A percentile compares a stretch with the other conserved stretches of the same genome.
These are phyloP conservation scores for Flaveria bidentis DNA, from an alignment of 129 eudicot genomes.

Conservation along the genomic window DNA sequence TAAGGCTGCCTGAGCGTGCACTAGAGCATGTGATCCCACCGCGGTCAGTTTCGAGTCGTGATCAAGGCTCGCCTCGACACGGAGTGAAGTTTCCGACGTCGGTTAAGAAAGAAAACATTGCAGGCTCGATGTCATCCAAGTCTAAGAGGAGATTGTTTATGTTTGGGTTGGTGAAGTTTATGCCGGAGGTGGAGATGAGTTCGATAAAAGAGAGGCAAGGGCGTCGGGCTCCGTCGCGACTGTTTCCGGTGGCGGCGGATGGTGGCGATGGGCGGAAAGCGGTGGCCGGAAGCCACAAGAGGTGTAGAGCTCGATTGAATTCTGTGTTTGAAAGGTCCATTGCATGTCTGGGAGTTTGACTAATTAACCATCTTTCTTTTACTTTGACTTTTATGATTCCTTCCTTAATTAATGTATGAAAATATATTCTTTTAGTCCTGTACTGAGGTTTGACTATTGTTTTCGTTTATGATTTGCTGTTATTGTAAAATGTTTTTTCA, in stretches of 20 bases:
- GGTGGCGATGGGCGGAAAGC: constrained; percentile 25
- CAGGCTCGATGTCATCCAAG: constrained; percentile 46
- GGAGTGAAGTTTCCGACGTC: constrained; percentile 15
- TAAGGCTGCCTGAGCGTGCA: constrained; percentile 3
- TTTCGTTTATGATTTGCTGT: neutral
- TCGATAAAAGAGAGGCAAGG: constrained; percentile 63
- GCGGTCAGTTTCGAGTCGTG: constrained; percentile 38
- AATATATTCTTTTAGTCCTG: neutral
- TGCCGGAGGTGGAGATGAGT: constrained; percentile 66
- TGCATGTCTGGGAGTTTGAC: constrained; percentile 42
- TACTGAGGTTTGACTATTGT: neutral
- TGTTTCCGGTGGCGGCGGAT: constrained; percentile 37
- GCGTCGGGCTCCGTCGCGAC: constrained; percentile 32
- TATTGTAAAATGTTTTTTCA: neutral
- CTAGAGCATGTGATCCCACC: neutral
- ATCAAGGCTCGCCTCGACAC: constrained; percentile 9
- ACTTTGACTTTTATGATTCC: constrained; percentile 13
- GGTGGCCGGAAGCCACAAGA: constrained; percentile 10
- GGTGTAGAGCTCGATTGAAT: constrained; percentile 45
- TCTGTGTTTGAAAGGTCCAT: constrained; percentile 53
- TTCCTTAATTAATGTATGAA: neutral
- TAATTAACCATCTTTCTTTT: neutral
- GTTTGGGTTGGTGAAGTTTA: constrained; percentile 51
- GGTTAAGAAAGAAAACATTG: constrained; percentile 50
- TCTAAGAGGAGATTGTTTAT: constrained; percentile 60